Base-by-base conservation (phyloP, 1,139 yeast genomes). In the Zygoascus hellenicus region DNA sequence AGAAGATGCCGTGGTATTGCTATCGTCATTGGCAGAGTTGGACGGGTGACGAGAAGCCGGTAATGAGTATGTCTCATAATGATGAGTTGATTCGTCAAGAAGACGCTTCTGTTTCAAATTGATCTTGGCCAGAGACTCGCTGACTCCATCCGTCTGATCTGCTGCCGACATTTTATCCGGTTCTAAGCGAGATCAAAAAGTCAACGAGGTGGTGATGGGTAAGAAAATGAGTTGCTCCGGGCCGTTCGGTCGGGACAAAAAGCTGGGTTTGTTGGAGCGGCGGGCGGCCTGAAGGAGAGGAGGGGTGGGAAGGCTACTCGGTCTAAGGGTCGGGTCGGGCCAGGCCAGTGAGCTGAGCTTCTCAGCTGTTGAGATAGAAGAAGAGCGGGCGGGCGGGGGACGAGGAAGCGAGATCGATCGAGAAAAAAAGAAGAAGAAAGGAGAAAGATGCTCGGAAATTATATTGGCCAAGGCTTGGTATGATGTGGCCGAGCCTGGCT, bases 31-130 rank as follows among this genome's bases (percentile, higher is more conserved):
- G 15, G 60, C 54, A 5, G 45, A 49, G 22, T 57, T 59, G 26
- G 26, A 22, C 26, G 26, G 26, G 26, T 22, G 26, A 39, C 66
- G 51, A 3, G 68, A 60, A 17, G 63, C 51, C 6, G 68, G 68
- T 42, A 64, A 49, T 2, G 65, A 55, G 48, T 58, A 60, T 17
- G 58, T 59, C 48, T 64, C 68, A 48, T 62, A 65, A 19, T 53
- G 53, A 40, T 61, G 63, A 11, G 64, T 50, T 9, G 57, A 57
- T 19, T 57, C 60, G n/a, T 57, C 56, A 30, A 62, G 56, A 35
- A 63, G 51, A 11, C 66, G 53, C 29, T 48, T 53, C 47, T 61
- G 61, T 40, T 58, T 55, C 30, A 62, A 51, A 15, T 51, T 41
- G 26, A 57, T 43, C 15, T 49, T 49, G 14, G 58, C 43, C 34